These are phyloP conservation scores for Sarcodon aspratus DNA, from an alignment of 768 basidiomycete genomes.

Conservation along the genomic window DNA sequence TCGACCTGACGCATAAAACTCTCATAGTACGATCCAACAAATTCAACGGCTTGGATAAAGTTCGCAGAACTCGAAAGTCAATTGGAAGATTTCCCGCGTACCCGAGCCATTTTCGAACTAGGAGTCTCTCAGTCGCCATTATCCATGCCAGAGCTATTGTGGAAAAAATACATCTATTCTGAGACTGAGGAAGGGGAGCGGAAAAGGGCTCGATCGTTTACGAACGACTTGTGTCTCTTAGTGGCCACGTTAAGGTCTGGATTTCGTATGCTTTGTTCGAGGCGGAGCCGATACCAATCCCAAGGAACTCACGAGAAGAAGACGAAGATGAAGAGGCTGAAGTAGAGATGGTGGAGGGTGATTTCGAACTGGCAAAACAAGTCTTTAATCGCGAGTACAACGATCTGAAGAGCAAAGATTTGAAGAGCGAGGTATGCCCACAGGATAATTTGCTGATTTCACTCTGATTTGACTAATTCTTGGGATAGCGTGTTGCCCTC, in stretches of 20 bases:
- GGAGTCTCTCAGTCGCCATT: slow-evolving; percentile 74
- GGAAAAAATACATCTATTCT: slow-evolving; percentile 96
- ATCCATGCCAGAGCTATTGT: slow-evolving; percentile 90
- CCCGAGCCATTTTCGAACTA: slow-evolving; percentile 90
- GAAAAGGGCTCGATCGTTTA: slow-evolving; percentile 76
- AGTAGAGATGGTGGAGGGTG: slow-evolving; percentile 56
- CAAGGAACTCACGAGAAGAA: slow-evolving; percentile 54
- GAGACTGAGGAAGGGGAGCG: slow-evolving; percentile 92
- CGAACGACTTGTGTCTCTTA: slow-evolving; percentile 75
- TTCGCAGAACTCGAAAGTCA: slow-evolving; percentile 87
- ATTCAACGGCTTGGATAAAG: slow-evolving; percentile 92
- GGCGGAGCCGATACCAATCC: slow-evolving; percentile 59
- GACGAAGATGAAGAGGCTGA: slow-evolving; percentile 48
- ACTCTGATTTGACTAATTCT: not conserved
- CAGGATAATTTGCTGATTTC: not conserved
- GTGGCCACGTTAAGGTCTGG: slow-evolving; percentile 96
- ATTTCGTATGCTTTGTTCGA: slow-evolving; percentile 93
- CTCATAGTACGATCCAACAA: slow-evolving; percentile 71
- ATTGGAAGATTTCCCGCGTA: slow-evolving; percentile 78
- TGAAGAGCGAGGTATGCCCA: slow-evolving; percentile 77
- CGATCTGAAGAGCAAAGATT: slow-evolving; percentile 65
- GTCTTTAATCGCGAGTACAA: slow-evolving; percentile 86
- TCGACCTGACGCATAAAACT: not conserved
- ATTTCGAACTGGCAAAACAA: slow-evolving; percentile 53
- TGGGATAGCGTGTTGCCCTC: slow-evolving; percentile 70